A percentile compares a stretch with the other conserved stretches of the same genome.
Conservation (phyloP, 2,329 filamentous ascomycete species). For the Neofusicoccum kwambonambiense region DNA sequence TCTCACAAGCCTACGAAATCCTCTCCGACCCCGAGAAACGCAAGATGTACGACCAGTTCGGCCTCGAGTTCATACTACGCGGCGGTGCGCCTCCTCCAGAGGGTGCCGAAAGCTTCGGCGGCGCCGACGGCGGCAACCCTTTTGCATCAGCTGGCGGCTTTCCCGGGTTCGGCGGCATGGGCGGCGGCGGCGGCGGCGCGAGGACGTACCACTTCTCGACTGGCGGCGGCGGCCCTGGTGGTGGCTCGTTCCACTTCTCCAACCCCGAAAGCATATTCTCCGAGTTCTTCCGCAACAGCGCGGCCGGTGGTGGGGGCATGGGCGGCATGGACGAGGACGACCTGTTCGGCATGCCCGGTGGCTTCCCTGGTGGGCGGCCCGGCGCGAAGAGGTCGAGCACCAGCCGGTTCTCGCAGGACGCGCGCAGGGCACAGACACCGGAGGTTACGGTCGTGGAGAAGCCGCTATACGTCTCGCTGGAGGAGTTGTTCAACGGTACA, state of each 20-base stretch:
- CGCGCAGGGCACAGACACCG: slow-evolving; percentile 59
- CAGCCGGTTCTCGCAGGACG: slow-evolving; percentile 33
- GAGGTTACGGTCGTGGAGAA: slow-evolving; percentile 91
- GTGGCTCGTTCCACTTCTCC: slow-evolving; percentile 75
- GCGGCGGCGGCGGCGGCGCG: slow-evolving; percentile 54
- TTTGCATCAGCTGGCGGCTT: slow-evolving; percentile 47
- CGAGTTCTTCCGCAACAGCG: slow-evolving; percentile 69
- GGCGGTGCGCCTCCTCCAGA: slow-evolving; percentile 71
- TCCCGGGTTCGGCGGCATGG: slow-evolving; percentile 52
- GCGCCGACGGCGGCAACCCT: slow-evolving; percentile 37
- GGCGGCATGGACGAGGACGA: slow-evolving; percentile 50
- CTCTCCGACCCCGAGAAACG: slow-evolving; percentile 96
- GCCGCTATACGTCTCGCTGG: slow-evolving; percentile 74
- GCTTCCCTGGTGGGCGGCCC: slow-evolving; percentile 33
- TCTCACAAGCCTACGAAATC: slow-evolving; percentile 96
- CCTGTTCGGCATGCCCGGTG: slow-evolving; percentile 36
- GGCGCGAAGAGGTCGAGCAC: slow-evolving; percentile 31
- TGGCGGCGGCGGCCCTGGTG: slow-evolving; percentile 48
- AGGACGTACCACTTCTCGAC: slow-evolving; percentile 67
- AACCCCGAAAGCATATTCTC: slow-evolving; percentile 81
- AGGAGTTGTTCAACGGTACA: slow-evolving; percentile 82
- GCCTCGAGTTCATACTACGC: slow-evolving; percentile 85
- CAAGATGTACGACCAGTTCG: slow-evolving; percentile 91
- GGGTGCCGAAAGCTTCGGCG: slow-evolving; percentile 43
- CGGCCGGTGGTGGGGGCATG: slow-evolving; percentile 45